These are phyloP conservation scores for Zopfia rhizophila DNA, from an alignment of 2,329 filamentous ascomycete species.

Conservation along the genomic window DNA sequence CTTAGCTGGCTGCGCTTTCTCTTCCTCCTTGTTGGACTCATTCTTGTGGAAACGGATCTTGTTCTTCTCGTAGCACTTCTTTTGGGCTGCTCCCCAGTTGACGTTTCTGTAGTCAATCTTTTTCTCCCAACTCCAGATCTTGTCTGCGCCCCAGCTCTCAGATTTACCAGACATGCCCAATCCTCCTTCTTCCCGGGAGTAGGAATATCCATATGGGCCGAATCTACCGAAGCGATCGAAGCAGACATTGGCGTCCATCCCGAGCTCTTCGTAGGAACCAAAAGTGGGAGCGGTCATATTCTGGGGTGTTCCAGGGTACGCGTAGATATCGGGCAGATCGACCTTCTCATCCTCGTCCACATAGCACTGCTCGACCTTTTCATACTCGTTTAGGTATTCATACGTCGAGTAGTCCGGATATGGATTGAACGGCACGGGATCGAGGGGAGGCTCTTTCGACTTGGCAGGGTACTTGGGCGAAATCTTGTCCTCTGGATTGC, in stretches of 20 bases:
- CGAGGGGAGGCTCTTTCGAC: slow-evolving; percentile 49
- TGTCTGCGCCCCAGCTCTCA: slow-evolving; percentile 56
- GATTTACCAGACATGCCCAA: slow-evolving; percentile 60
- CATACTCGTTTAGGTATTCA: slow-evolving; percentile 60
- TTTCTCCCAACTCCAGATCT: slow-evolving; percentile 61
- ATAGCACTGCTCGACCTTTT: slow-evolving; percentile 69
- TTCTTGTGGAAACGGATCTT: slow-evolving; percentile 56
- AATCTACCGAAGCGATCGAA: slow-evolving; percentile 63
- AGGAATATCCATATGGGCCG: slow-evolving; percentile 63
- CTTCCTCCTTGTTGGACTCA: slow-evolving; percentile 35
- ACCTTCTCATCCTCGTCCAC: slow-evolving; percentile 69
- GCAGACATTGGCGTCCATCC: slow-evolving; percentile 59
- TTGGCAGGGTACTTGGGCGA: slow-evolving; percentile 48
- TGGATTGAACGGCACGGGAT: slow-evolving; percentile 56
- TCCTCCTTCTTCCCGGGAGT: slow-evolving; percentile 56
- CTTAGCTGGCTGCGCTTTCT: slow-evolving; percentile 43
- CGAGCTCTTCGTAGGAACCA: slow-evolving; percentile 60
- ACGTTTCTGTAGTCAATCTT: slow-evolving; percentile 60
- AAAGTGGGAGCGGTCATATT: slow-evolving; percentile 60
- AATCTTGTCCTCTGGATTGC: slow-evolving; percentile 49
- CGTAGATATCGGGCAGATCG: slow-evolving; percentile 70
- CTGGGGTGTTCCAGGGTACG: slow-evolving; percentile 66
- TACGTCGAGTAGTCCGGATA: slow-evolving; percentile 56
- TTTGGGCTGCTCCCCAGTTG: slow-evolving; percentile 61
- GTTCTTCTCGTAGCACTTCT: slow-evolving; percentile 61